Conservation (phyloP, 1,284 basidiomycete genomes). For the Marasmius tenuissimus region DNA sequence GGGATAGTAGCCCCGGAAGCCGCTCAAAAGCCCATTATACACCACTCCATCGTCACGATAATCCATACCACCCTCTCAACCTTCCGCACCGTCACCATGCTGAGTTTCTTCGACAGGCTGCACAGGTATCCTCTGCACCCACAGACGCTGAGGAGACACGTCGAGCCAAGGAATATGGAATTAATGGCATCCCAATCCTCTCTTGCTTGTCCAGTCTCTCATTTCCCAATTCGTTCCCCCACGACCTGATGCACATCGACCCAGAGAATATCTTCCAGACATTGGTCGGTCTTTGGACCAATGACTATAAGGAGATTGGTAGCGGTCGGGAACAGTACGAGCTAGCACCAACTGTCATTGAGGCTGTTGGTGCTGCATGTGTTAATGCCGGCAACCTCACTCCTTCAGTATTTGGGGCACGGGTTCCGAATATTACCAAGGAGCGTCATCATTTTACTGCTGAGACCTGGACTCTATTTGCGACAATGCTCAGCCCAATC, state of each 20-base stretch:
- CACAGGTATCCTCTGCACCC: conserved; percentile 5
- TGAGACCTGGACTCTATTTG: conserved; percentile 19
- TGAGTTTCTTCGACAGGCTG: conserved; percentile 6
- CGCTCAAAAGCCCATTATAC: conserved; percentile 21
- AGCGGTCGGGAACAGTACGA: conserved; percentile 11
- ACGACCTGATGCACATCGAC: conserved; percentile 22
- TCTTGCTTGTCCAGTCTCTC: conserved; percentile 10
- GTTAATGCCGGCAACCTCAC: conserved; percentile 5
- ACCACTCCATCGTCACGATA: conserved; percentile 14
- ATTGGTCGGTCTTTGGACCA: conserved; percentile 19
- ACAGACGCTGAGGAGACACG: conserved; percentile 10
- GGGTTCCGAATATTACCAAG: conserved; percentile 14
- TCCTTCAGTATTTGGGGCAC: conserved; percentile 12
- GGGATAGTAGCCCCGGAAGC: conserved; percentile 10
- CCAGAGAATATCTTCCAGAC: conserved; percentile 14
- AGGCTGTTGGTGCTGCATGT: conserved; percentile 8
- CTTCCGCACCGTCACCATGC: conserved; percentile 19
- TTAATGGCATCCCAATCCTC: conserved; percentile 17
- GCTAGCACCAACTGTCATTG: conserved; percentile 11
- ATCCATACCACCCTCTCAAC: conserved; percentile 1
- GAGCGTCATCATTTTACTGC: conserved; percentile 19
- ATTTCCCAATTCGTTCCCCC: conserved; percentile 17
- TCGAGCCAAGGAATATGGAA: conserved; percentile 14
- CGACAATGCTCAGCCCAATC: conserved; percentile 17
- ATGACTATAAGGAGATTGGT: conserved; percentile 17